phyloP scores from a whole-genome alignment of 2,329 filamentous ascomycete genomes.

The Xylaria sp. region DNA sequence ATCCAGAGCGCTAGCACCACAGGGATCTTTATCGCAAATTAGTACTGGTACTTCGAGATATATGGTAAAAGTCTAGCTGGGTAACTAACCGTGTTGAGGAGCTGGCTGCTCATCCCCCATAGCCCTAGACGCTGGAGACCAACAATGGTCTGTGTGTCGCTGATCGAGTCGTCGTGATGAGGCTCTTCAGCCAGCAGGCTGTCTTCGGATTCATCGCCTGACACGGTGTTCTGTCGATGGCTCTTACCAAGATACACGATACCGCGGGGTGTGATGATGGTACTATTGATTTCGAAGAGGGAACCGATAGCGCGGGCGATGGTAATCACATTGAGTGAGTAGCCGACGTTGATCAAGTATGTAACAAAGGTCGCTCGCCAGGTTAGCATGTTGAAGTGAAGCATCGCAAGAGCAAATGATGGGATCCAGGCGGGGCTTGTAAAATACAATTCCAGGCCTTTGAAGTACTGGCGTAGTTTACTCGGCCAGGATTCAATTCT shows the following conservation, averaged over 20 bases:
- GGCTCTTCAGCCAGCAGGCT: constrained; percentile 22
- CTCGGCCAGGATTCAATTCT: constrained; percentile 28
- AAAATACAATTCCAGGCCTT: constrained; percentile 53
- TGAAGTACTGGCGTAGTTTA: constrained; percentile 42
- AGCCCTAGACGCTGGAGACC: constrained; percentile 54
- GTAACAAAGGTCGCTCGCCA: constrained; percentile 66
- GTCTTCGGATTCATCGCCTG: constrained; percentile 42
- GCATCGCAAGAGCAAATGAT: constrained; percentile 60
- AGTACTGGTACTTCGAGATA: background rate
- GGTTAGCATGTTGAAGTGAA: constrained; percentile 65
- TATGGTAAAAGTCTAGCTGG: background rate
- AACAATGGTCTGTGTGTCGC: constrained; percentile 42
- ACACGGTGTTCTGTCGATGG: constrained; percentile 33
- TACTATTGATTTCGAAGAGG: constrained; percentile 63
- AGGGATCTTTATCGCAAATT: constrained; percentile 47
- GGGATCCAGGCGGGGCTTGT: constrained; percentile 54
- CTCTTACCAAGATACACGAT: constrained; percentile 54
- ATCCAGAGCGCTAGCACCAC: constrained; percentile 51
- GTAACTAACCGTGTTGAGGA: constrained; percentile 52
- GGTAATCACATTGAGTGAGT: constrained; percentile 59
- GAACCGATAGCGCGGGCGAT: constrained; percentile 58
- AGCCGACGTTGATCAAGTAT: constrained; percentile 61
- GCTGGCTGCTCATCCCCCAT: constrained; percentile 56
- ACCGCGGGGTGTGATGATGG: constrained; percentile 60
- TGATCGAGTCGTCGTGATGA: constrained; percentile 27